These are phyloP conservation scores for Leavenworthia alabamica DNA, from an alignment of 345 rosid species.

Conservation along the genomic window DNA sequence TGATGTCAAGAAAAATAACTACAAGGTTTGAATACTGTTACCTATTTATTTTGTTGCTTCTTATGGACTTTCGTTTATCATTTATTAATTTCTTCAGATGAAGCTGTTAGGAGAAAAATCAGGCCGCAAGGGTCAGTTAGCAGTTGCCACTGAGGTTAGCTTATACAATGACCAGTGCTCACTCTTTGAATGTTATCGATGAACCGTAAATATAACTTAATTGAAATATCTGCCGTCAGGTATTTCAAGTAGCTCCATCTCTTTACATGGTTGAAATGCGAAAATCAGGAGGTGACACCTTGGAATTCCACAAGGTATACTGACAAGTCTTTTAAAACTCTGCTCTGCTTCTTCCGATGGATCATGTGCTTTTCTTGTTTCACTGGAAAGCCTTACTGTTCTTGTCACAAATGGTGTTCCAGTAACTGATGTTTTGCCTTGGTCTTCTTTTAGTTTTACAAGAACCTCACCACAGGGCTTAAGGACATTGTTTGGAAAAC, in stretches of 20 bases:
- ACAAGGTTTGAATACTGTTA: slow-evolving; percentile 49
- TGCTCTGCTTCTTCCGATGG: not conserved
- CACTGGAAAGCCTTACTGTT: too few relatives aligned
- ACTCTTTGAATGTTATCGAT: slow-evolving; percentile 32
- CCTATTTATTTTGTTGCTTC: not conserved
- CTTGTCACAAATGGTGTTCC: not conserved
- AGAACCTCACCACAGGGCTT: slow-evolving; percentile 71
- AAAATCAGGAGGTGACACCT: slow-evolving; percentile 92
- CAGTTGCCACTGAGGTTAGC: slow-evolving; percentile 83
- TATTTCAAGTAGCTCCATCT: slow-evolving; percentile 95
- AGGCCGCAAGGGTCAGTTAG: slow-evolving; percentile 98
- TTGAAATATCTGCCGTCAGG: slow-evolving; percentile 37
- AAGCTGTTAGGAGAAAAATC: slow-evolving; percentile 87
- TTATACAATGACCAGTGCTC: slow-evolving; percentile 1
- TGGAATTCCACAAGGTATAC: slow-evolving; percentile 92
- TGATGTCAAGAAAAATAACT: slow-evolving; percentile 85
- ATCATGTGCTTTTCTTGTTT: not conserved
- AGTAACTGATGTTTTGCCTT: not conserved
- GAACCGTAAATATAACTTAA: not conserved
- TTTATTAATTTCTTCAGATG: slow-evolving; percentile 42
- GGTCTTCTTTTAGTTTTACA: slow-evolving; percentile 63
- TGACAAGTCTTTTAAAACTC: slow-evolving; percentile 34
- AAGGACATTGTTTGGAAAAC: slow-evolving; percentile 96
- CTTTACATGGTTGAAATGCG: slow-evolving; percentile 93
- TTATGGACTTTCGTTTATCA: not conserved